A percentile compares a stretch with the other conserved stretches of the same genome.
These are phyloP conservation scores for Aaosphaeria pasadenensis DNA, from an alignment of 2,329 filamentous ascomycete genomes.

Conservation along the genomic window DNA sequence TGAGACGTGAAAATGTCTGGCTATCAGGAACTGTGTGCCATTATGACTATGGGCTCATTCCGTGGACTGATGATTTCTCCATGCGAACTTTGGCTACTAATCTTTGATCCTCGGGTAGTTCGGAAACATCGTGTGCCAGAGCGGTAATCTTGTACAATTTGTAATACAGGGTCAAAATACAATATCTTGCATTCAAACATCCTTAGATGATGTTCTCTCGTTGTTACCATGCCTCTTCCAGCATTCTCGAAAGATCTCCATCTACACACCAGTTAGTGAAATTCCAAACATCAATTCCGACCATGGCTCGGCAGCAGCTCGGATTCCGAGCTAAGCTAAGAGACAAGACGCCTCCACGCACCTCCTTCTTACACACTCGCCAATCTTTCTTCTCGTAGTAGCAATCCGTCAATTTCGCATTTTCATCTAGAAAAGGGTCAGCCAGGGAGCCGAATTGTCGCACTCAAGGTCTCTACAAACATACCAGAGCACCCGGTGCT, in stretches of 20 bases:
- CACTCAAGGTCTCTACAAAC: slow-evolving; percentile 38
- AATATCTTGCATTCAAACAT: slow-evolving; percentile 46
- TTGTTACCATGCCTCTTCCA: slow-evolving; percentile 92
- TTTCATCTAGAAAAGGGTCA: slow-evolving; percentile 63
- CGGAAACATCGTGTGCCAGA: no score
- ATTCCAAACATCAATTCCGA: background rate
- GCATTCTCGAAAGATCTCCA: slow-evolving; percentile 84
- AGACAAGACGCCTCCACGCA: slow-evolving; percentile 47
- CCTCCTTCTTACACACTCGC: slow-evolving; percentile 83
- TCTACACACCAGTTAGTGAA: slow-evolving; percentile 52
- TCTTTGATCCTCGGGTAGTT: no score
- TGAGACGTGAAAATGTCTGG: no score
- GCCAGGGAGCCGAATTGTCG: background rate
- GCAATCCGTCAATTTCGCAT: slow-evolving; percentile 88
- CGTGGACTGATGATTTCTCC: no score
- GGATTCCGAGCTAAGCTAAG: slow-evolving; percentile 11
- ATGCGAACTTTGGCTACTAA: no score
- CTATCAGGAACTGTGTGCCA: no score
- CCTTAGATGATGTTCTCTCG: slow-evolving; percentile 72
- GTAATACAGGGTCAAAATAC: no score
- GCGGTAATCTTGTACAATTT: no score
- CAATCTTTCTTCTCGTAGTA: slow-evolving; percentile 97
- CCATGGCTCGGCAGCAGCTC: slow-evolving; percentile 21
- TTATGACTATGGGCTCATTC: no score
- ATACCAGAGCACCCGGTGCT: slow-evolving; percentile 84